A percentile compares a stretch with the other conserved stretches of the same genome.
Conservation (phyloP, 306 rosid genomes). For the Gillenia trifoliata region DNA sequence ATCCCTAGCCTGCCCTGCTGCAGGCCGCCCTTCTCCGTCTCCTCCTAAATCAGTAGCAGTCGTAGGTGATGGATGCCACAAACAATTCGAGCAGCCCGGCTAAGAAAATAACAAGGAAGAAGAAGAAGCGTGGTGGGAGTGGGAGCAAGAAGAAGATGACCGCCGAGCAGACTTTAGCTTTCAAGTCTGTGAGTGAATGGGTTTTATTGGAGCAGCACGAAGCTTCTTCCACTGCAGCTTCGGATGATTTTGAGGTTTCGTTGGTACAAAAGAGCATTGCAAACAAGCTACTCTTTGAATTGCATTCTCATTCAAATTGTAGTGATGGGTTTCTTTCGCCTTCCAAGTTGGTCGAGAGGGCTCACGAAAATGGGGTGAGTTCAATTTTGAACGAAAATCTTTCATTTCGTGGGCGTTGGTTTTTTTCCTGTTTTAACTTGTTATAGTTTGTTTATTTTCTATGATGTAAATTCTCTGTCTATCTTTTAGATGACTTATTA, state of each 20-base stretch:
- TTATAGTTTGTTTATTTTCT: background rate
- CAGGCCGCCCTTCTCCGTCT: background rate
- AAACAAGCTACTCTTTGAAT: conserved; percentile 64
- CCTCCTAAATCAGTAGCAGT: background rate
- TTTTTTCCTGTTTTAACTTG: background rate
- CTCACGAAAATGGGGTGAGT: conserved; percentile 79
- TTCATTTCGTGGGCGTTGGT: background rate
- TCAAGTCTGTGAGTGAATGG: conserved; percentile 80
- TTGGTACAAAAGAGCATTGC: conserved; percentile 38
- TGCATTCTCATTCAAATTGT: conserved; percentile 88
- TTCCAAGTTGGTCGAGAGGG: conserved; percentile 77
- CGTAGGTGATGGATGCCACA: conserved; percentile 53
- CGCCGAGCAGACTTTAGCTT: conserved; percentile 60
- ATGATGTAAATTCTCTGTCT: background rate
- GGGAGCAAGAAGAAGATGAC: conserved; percentile 89
- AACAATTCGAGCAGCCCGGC: conserved; percentile 4
- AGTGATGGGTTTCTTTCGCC: conserved; percentile 97
- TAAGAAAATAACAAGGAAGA: conserved; percentile 45
- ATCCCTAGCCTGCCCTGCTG: background rate
- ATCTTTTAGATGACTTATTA: background rate
- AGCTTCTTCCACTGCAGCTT: conserved; percentile 38
- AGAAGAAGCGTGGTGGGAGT: conserved; percentile 67
- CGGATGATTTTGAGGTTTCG: conserved; percentile 88
- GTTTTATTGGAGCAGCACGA: conserved; percentile 52
- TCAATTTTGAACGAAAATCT: conserved; percentile 2